Evolutionary conservation across 108 stramenopile genomes (phyloP), one percentile per base, ranked within the genome.

Genomic region (Cyclostephanos invisitatus): DNA sequence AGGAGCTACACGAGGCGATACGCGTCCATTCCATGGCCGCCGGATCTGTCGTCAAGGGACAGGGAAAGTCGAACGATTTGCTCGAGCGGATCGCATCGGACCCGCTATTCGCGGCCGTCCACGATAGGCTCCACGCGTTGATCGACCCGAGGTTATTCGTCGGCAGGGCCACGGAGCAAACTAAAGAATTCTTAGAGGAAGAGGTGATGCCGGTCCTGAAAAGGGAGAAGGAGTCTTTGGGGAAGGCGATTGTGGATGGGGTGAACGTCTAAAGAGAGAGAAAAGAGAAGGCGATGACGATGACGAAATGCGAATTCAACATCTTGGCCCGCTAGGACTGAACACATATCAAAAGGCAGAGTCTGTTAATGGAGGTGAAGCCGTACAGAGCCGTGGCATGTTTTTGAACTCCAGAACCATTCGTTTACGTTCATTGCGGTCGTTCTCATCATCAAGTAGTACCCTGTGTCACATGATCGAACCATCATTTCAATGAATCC

Each of bases 21-120:
- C 90, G 98, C 29, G 95, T 95, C 60, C 96, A 98, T 72, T 97
- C 96, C 67, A 98, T 99, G 97, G 98, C 86, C 51, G 97, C 98
- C n/a, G 98, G 97, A 27, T 87, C 87, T 22, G 91, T 95, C 25
- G 98, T 99, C 62, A 99, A 99, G 83, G 97, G 95, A 17, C 94
- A 98, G 87, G 98, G 98, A 14, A 96, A 96, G 72, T 80, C 97
- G 54, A 99, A 99, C 73, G 98, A 99, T 73, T 83, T 99, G 60
- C 68, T 99, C 86, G 91, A 97, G 64, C 93, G 98, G 22, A 96
- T 99, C 64, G 90, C 86, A 29, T 80, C 72, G 25, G 97, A 99
- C 75, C 81, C 93, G 5, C 58, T 91, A 20, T 99, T 99, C 70
- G 67, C 72, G 56, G 84, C 95, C 12, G 90, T 99, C 6, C 97